Evolutionary conservation across 2,329 filamentous ascomycete species (phyloP), one percentile per base, ranked within the genome.

Genomic region (Verticillium zaregamsianum): DNA sequence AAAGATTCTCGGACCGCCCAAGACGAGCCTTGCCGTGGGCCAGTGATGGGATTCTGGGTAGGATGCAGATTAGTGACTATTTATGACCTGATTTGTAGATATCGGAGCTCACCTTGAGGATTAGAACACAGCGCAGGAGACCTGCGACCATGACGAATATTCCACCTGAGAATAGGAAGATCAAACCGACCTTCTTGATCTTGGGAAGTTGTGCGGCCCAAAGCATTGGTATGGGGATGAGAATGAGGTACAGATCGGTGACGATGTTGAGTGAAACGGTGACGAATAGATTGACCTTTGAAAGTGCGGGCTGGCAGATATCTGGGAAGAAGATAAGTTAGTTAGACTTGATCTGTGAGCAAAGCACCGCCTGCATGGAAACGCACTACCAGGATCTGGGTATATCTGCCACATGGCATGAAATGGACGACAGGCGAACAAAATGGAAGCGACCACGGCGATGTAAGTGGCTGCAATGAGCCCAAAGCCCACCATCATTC

Each of bases 391-490:
- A 7, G 82, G 82, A 52, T 85, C 68, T 0, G 82, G 82, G 59
- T 79, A 70, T 32, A 85, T 82, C 69, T 85, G 81, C 81, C 82
- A 85, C 62, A 82, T 80, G 58, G 75, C 77, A 31, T 71, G 64
- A 55, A 84, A 73, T 1, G 81, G 81, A 55, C 71, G 72, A 65
- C 82, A 84, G 12, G 77, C 75, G 8, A 80, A 72, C n/a, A 82
- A 72, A 58, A 83, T 78, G 1, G 78, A 76, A n/a, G 78, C 72
- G 28, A 81, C 69, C 20, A 77, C 77, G 0, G 74, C 76, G 45
- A 83, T 60, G 66, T 80, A 85, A 2, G 81, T 82, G 3, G 64
- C 63, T 0, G 66, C 73, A 56, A 83, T 76, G 25, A 82, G 62
- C 5, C 67, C 68, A 62, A 80, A 82, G 8, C 80, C 74, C 33